Evolutionary conservation across 164 flowering plant genomes (phyloP).

Genomic region (Buxus sempervirens): DNA sequence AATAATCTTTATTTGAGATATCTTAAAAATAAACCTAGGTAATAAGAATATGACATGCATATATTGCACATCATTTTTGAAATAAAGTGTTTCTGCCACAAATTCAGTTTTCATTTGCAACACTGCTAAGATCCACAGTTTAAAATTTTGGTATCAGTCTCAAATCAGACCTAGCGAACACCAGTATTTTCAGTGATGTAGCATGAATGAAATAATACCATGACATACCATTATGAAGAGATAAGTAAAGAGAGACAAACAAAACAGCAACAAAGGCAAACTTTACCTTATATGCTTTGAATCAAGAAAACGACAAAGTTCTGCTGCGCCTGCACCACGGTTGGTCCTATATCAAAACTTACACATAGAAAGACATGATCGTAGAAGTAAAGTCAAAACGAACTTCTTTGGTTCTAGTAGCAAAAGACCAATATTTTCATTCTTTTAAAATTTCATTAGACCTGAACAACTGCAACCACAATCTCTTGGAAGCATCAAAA

Average conservation of each 20-base stretch:
- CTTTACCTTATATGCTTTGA: constrained; percentile 62
- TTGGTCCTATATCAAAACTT: constrained; percentile 4
- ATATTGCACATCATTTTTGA: no score
- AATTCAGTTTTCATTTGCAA: no score
- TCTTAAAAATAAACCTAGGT: no score
- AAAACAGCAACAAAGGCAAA: background rate
- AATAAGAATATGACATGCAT: no score
- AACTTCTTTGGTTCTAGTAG: background rate
- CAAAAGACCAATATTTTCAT: no score
- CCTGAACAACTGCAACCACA: background rate
- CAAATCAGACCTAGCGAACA: no score
- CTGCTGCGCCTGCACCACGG: constrained; percentile 61
- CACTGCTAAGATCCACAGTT: no score
- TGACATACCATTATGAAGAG: background rate
- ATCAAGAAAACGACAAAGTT: constrained; percentile 80
- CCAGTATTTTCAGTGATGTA: no score
- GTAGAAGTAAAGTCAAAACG: background rate
- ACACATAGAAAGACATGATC: background rate
- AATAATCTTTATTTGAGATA: no score
- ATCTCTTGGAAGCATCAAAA: background rate
- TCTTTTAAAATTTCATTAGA: background rate
- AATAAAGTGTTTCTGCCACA: no score
- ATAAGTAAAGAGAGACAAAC: background rate
- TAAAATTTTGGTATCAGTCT: no score
- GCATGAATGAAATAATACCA: no score